These are phyloP conservation scores for Colletotrichum costaricense DNA, from an alignment of 2,329 filamentous ascomycete genomes.

Conservation along the genomic window DNA sequence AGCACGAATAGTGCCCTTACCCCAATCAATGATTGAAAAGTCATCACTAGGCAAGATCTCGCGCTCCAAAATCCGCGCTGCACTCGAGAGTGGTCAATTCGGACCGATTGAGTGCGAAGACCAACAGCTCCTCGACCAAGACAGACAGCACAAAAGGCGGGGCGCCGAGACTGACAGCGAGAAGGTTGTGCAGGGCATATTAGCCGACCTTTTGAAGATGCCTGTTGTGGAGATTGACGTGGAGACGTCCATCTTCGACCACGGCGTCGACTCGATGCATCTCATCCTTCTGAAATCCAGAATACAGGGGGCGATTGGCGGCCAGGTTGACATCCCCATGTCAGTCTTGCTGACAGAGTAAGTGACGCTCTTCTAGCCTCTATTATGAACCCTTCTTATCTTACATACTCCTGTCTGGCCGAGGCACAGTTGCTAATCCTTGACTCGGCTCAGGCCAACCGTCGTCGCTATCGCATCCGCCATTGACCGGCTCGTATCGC, in stretches of 20 bases:
- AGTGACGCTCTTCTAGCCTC: not conserved
- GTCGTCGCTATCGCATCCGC: conserved; percentile 33
- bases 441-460: conserved; percentile 13
- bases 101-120: conserved; percentile 34
- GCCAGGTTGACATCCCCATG: conserved; percentile 44
- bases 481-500: conserved; percentile 24
- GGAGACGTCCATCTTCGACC: conserved; percentile 43
- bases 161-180: conserved; percentile 38
- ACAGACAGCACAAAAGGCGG: conserved; percentile 36
- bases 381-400: not conserved
- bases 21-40: conserved; percentile 5
- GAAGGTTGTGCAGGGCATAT: conserved; percentile 35
- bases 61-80: conserved; percentile 48
- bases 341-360: conserved; percentile 50
- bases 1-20: conserved; percentile 24
- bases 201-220: conserved; percentile 36
- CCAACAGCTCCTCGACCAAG: conserved; percentile 25
- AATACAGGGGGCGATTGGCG: conserved; percentile 46
- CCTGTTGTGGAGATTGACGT: conserved; percentile 35
- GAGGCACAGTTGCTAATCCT: not conserved
- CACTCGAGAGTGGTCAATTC: conserved; percentile 46
- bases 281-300: conserved; percentile 52
- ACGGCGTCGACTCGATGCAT: conserved; percentile 53
- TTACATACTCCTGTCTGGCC: not conserved
- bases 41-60: conserved; percentile 48